Evolutionary conservation across 2,329 filamentous ascomycete species (phyloP), one percentile per base, ranked within the genome.

Genomic region (Huntiella savannae): DNA sequence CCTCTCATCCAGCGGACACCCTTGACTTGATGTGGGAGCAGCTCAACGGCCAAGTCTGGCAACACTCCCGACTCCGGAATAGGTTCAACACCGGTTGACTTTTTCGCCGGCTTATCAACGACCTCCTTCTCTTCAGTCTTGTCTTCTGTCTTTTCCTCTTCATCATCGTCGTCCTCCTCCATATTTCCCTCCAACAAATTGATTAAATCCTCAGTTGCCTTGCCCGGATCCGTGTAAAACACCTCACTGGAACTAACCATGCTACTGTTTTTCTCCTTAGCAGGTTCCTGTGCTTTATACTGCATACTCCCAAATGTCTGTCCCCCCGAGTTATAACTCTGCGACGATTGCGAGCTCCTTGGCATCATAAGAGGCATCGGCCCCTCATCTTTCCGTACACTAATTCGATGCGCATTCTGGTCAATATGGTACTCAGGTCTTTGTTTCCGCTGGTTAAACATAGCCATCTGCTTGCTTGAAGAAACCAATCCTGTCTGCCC

Each of bases 1-100:
- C 87, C 82, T 47, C 74, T 79, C 85, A 98, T 94, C 88, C 91
- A 98, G 48, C 79, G 75, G 1, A 96, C 80, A 55, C 91, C 91
- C 47, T 94, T 84, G 11, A 95, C 77, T 61, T 98, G 91, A 62
- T 98, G 91, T 4, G 87, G 88, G 0, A 98, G 70, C 2, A 98
- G 70, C 56, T 82, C 87, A 50, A 96, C 84, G 47, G 79, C 82
- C 50, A 98, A 71, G 1, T 88, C 91, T 46, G 86, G 79, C 0
- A 95, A 51, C 0, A 60, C 63, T 2, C 70, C 69, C 17, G 51
- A 50, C 15, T 45, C 40, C 36, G 43, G 48, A 10, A 49, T 39
- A 17, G 35, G 44, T 17, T 41, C 35, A 11, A 40, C 36, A 13
- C 22, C 22, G 11, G 32, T 32, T 12, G 43, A 8, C 8, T 12